phyloP scores from a whole-genome alignment of 768 basidiomycete genomes.

The Chalciporus chontae region DNA sequence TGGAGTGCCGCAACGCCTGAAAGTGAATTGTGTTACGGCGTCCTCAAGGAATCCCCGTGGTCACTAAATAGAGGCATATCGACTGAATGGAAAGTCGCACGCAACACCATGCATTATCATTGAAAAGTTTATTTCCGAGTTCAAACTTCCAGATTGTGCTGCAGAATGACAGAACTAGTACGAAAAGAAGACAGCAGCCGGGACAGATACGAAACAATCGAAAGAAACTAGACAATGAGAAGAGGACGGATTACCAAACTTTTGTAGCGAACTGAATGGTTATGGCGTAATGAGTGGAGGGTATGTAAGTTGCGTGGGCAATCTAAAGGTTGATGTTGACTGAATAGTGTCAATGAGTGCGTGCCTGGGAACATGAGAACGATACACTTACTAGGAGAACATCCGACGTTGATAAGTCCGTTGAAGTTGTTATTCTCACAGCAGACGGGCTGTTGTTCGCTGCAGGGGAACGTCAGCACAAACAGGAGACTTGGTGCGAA shows the following conservation, averaged over 20 bases:
- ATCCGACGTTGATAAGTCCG: conserved; percentile 39
- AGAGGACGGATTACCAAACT: conserved; percentile 15
- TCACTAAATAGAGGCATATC: no score
- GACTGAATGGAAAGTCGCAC: no score
- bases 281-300: conserved; percentile 19
- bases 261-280: neutral
- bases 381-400: conserved; percentile 33
- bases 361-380: neutral
- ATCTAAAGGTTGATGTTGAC: conserved; percentile 20
- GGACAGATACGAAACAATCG: neutral
- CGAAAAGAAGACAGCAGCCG: neutral
- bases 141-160: neutral
- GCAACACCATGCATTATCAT: neutral
- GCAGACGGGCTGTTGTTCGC: conserved; percentile 37
- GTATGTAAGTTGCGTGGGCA: neutral
- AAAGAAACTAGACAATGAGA: neutral
- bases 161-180: neutral
- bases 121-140: neutral
- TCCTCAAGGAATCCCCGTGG: no score
- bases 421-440: conserved; percentile 33
- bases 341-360: conserved; percentile 4
- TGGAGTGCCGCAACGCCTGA: no score
- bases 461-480: conserved; percentile 9
- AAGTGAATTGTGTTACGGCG: no score
- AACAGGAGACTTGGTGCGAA: no score